Base-by-base conservation (phyloP, 2,329 filamentous ascomycete species). In the Salinomyces thailandicus region DNA sequence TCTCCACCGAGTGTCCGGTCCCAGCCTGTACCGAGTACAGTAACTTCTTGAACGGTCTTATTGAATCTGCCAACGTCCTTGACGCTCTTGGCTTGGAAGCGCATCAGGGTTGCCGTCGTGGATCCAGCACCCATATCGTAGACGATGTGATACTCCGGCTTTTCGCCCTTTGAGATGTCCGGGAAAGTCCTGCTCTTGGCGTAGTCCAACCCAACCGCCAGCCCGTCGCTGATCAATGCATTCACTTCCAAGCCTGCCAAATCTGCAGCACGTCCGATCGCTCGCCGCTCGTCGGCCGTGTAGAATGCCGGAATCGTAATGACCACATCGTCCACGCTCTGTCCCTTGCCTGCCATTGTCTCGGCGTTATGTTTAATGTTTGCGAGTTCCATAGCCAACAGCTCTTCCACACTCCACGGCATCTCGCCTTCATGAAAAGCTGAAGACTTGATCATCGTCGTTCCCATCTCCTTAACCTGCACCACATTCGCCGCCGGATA, bases 91-190 rank as follows among this genome's bases (percentile, higher is more conserved):
- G 83, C 82, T 61, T 95, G 87, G 64, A 98, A 94, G 52, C 79
- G 81, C 57, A 98, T 64, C 35, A 98, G 68, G 5, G 86, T 91
- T 4, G 89, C 89, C 51, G 85, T 93, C 19, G 89, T 83, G 31
- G 85, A 95, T 4, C 91, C 91, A 48, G 91, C 87, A 48, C 91
- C 91, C 87, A 98, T 96, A 58, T 98, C 91, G 55, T 91, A 98
- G 18, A 98, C 77, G 59, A 98, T 66, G 63, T 98, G 85, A 51
- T 87, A 76, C 62, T 98, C 91, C 0, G 91, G 81, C 66, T 86
- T 86, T 46, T 75, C 81, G 37, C 85, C 85, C 36, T 91, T 79
- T 37, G 76, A 82, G 42, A 91, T 69, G 51, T 76, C 85, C 24
- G 87, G 85, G 62, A 96, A 98, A 12, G 82, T 85, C 52, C 91